A percentile compares a stretch with the other conserved stretches of the same genome.
Conservation (phyloP, 2,329 filamentous ascomycete species). For the Didymella pomorum region DNA sequence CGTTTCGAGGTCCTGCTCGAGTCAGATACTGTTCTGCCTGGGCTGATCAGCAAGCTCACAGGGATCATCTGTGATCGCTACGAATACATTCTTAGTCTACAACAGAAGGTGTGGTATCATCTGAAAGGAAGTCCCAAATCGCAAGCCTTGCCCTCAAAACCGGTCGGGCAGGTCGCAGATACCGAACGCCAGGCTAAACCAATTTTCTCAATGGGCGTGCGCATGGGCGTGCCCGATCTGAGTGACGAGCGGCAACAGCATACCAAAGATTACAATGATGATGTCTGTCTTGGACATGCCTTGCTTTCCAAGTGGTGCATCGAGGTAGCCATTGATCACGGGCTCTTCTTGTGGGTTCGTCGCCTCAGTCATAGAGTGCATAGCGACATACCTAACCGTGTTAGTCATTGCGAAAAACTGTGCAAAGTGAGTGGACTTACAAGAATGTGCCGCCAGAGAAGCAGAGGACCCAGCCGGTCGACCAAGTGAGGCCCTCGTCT, state of each 20-base stretch:
- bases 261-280: constrained; percentile 72
- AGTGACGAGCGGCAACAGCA: constrained; percentile 79
- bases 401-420: constrained; percentile 26
- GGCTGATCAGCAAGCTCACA: neutral
- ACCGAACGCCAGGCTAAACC: constrained; percentile 2
- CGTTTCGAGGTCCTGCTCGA: too few species aligned
- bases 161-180: neutral
- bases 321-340: constrained; percentile 61
- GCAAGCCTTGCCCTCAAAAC: neutral
- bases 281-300: constrained; percentile 63
- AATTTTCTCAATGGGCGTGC: constrained; percentile 53
- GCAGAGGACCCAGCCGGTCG: constrained; percentile 90
- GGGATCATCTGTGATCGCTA: neutral
- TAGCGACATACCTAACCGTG: constrained; percentile 81
- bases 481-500: constrained; percentile 76
- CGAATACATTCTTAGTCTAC: constrained; percentile 17
- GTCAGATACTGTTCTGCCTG: neutral
- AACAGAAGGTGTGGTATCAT: constrained; percentile 20
- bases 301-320: constrained; percentile 59
- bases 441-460: constrained; percentile 96
- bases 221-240: constrained; percentile 74
- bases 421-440: constrained; percentile 63
- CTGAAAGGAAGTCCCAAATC: neutral
- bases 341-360: constrained; percentile 46
- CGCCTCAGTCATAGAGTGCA: constrained; percentile 96